Evolutionary conservation across 1,139 yeast species (phyloP).

Genomic region (Debaryomyces udenii): DNA sequence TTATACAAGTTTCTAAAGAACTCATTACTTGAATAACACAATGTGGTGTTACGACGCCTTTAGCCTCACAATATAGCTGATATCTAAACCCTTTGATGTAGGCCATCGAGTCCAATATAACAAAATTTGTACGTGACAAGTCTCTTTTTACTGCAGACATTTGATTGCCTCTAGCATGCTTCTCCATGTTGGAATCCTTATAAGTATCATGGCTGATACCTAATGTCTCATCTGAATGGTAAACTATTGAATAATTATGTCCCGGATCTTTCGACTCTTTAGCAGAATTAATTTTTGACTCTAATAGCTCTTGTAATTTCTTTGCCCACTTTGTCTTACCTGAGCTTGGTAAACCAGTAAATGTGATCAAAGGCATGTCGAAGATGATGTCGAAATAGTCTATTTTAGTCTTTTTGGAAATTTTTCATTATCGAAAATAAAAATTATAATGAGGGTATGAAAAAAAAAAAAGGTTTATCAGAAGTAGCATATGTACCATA

Average conservation of each 20-base stretch:
- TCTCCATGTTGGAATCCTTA: slow-evolving; percentile 70
- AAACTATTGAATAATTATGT: slow-evolving; percentile 57
- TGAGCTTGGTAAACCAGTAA: slow-evolving; percentile 83
- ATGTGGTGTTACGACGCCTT: slow-evolving; percentile 78
- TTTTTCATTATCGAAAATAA: slow-evolving; percentile 7
- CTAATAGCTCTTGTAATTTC: slow-evolving; percentile 51
- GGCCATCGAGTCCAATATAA: slow-evolving; percentile 80
- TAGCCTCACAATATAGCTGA: slow-evolving; percentile 92
- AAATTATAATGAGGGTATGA: slow-evolving; percentile 6
- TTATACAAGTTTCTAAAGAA: slow-evolving; percentile 60
- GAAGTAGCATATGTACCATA: too few species aligned
- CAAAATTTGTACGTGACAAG: slow-evolving; percentile 67
- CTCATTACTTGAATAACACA: slow-evolving; percentile 81
- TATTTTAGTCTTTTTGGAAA: not conserved
- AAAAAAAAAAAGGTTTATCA: too few species aligned
- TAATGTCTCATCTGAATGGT: slow-evolving; percentile 77
- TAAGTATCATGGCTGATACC: slow-evolving; percentile 74
- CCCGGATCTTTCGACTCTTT: slow-evolving; percentile 45
- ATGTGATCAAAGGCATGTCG: slow-evolving; percentile 78
- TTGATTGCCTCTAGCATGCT: slow-evolving; percentile 79
- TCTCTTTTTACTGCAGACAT: slow-evolving; percentile 89
- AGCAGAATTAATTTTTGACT: slow-evolving; percentile 48
- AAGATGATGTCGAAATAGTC: not conserved
- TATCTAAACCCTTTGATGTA: slow-evolving; percentile 96
- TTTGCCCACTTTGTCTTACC: slow-evolving; percentile 83